Evolutionary conservation across 2,329 filamentous ascomycete species (phyloP).

Genomic region (Fusarium sp.): DNA sequence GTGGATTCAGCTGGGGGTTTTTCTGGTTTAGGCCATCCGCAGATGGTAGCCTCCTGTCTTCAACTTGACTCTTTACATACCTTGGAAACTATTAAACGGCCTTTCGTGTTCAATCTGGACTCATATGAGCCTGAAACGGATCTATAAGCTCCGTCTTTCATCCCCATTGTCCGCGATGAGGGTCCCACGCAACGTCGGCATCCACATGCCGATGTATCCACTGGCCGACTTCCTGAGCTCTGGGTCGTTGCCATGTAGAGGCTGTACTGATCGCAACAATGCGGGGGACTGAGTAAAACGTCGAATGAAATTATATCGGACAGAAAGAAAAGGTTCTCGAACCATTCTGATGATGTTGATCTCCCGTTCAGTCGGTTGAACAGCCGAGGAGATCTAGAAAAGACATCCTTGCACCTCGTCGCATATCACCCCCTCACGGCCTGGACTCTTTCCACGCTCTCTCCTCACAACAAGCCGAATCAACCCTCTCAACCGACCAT

Average conservation of each 20-base stretch:
- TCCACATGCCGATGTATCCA: not conserved
- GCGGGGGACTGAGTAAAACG: not conserved
- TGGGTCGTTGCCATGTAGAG: too few relatives aligned
- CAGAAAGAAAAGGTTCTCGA: not conserved
- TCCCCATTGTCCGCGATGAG: not conserved
- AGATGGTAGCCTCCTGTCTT: not conserved
- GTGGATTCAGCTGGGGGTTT: not conserved
- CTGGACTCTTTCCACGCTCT: not conserved
- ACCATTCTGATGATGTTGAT: not conserved
- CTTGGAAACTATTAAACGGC: not conserved
- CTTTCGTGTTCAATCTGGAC: not conserved
- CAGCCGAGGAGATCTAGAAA: not conserved
- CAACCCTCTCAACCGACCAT: fast-evolving
- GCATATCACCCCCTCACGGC: not conserved
- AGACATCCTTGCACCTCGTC: not conserved
- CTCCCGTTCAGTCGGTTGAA: not conserved
- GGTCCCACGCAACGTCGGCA: not conserved
- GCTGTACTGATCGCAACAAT: too few relatives aligned
- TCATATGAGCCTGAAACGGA: not conserved
- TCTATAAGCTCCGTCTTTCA: not conserved
- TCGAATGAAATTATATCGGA: not conserved
- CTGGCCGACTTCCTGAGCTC: not conserved
- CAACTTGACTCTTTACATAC: not conserved
- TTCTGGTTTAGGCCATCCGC: fast-evolving
- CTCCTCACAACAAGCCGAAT: not conserved